A percentile compares a stretch with the other conserved stretches of the same genome.
phyloP scores from a whole-genome alignment of 352 stramenopile genomes.

The Globisporangium echinulatum region DNA sequence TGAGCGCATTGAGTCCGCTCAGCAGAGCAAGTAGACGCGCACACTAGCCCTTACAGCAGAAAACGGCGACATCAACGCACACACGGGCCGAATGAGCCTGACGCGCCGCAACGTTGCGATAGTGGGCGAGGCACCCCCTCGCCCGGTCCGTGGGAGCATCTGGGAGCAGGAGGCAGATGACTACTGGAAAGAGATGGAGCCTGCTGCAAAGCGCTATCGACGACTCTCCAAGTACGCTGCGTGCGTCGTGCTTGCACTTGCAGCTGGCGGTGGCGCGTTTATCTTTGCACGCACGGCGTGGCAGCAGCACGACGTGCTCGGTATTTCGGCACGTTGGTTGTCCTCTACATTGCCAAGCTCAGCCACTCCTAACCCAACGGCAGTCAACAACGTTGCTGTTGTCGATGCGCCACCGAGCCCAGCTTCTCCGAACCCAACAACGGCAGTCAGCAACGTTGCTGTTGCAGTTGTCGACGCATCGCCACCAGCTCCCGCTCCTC shows the following conservation, averaged over 20 bases:
- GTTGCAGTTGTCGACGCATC: too few species aligned
- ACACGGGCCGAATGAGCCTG: constrained; percentile 24
- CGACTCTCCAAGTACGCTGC: constrained; percentile 23
- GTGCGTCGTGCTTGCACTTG: constrained; percentile 17
- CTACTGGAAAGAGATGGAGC: constrained; percentile 77
- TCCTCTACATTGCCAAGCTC: neutral
- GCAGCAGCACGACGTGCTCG: neutral
- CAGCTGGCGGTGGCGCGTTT: constrained; percentile 15
- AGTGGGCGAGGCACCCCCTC: constrained; percentile 16
- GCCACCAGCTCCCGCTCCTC: too few species aligned
- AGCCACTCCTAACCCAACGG: too few species aligned
- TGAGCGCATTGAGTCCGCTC: neutral
- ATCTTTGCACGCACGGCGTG: constrained; percentile 10
- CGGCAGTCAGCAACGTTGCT: too few species aligned
- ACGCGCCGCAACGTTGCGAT: constrained; percentile 35
- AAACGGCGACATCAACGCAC: neutral
- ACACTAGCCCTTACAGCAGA: neutral
- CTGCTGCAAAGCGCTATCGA: constrained; percentile 25
- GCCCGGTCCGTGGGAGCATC: constrained; percentile 32
- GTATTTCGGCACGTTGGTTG: neutral
- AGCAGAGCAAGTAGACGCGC: neutral
- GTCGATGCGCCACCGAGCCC: neutral
- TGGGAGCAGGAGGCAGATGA: constrained; percentile 62
- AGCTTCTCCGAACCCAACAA: too few species aligned
- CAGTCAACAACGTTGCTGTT: too few species aligned